phyloP scores from a whole-genome alignment of 331 rosid species.

The Erythrophleum ivorense region DNA sequence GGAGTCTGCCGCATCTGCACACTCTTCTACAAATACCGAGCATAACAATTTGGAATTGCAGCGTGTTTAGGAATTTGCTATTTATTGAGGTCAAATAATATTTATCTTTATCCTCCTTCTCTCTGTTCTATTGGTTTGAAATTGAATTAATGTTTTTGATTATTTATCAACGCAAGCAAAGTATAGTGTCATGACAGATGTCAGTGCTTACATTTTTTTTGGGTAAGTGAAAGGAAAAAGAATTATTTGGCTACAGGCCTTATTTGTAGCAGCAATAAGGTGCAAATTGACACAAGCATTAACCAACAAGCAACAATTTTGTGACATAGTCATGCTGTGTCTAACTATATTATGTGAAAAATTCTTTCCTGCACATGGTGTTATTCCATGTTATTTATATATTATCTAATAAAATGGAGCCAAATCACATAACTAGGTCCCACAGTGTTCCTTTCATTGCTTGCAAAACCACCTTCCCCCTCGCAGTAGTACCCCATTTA shows the following conservation, averaged over 20 bases:
- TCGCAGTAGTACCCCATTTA: no score
- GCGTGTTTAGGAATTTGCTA: conserved; percentile 46
- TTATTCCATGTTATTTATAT: neutral
- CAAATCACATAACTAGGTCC: neutral
- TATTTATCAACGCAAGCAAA: neutral
- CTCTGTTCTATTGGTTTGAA: neutral
- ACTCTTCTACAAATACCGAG: conserved; percentile 30
- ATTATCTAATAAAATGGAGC: neutral
- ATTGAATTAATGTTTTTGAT: neutral
- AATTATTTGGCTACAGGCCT: neutral
- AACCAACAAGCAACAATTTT: neutral
- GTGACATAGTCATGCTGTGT: neutral
- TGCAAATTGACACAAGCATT: neutral
- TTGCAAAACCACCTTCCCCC: neutral
- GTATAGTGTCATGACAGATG: neutral
- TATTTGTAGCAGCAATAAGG: neutral
- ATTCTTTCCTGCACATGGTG: neutral
- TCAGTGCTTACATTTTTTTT: neutral
- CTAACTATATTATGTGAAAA: neutral
- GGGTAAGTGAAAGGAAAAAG: neutral
- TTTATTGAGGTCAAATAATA: conserved; percentile 10
- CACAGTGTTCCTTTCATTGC: neutral
- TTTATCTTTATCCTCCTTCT: neutral
- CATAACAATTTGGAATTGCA: conserved; percentile 45
- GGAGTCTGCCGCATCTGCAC: conserved; percentile 37